Percentiles rank a stretch among this genome's conserved stretches.
These are phyloP conservation scores for Amorphotheca resinae DNA, from an alignment of 495 filamentous ascomycete species.

Conservation along the genomic window DNA sequence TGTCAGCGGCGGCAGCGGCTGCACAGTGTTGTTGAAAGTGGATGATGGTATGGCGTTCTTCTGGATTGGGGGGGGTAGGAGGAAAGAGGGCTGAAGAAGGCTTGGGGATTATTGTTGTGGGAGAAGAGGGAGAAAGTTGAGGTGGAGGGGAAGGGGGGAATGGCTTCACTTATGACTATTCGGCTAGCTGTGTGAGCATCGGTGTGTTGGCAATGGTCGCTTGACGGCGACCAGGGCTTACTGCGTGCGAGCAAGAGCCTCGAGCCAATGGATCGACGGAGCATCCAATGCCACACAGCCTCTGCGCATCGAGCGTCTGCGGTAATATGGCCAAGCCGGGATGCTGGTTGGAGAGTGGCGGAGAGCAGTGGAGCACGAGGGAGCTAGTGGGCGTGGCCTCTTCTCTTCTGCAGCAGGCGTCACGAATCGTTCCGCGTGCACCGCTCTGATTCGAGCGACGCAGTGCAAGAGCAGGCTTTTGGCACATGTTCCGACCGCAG, in stretches of 20 bases:
- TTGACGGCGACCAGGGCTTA: too few relatives aligned
- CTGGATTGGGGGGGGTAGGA: too few relatives aligned
- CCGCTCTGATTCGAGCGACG: constrained; percentile 1
- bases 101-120: constrained; percentile 1
- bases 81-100: background rate
- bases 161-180: constrained; percentile 15
- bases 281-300: too few relatives aligned
- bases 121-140: constrained; percentile 1
- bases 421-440: constrained; percentile 12
- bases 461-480: constrained; percentile 1
- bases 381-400: constrained; percentile 11
- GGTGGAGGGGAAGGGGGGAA: constrained; percentile 6
- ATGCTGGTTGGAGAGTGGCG: constrained; percentile 14
- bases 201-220: constrained; percentile 18
- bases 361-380: background rate
- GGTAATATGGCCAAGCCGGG: background rate
- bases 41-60: too few relatives aligned
- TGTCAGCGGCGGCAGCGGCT: constrained; percentile 7
- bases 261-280: too few relatives aligned
- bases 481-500: constrained; percentile 1
- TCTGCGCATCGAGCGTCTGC: too few relatives aligned
- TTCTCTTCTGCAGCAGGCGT: constrained; percentile 10
- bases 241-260: too few relatives aligned
- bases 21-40: too few relatives aligned
- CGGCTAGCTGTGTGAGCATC: constrained; percentile 11